Conservation (phyloP, 1,284 basidiomycete species). For the Exsudoporus floridanus region DNA sequence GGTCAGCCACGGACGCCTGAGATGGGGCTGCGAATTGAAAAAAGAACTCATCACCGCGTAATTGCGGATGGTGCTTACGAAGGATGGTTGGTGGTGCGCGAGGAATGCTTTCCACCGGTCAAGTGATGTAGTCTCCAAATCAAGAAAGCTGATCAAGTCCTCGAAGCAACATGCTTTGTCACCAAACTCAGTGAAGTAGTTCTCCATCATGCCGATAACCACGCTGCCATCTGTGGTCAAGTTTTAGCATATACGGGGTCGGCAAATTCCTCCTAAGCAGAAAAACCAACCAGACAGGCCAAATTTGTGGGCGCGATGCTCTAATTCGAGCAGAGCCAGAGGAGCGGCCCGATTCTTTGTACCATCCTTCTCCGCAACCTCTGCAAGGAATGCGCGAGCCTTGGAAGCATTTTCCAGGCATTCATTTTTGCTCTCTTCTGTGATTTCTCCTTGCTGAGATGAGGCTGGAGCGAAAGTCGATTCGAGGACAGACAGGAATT, state of each 20-base stretch:
- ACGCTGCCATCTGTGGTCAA: conserved; percentile 41
- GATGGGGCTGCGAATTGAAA: conserved; percentile 13
- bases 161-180: conserved; percentile 85
- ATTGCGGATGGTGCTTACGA: conserved; percentile 42
- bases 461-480: conserved; percentile 53
- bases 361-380: conserved; percentile 61
- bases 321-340: conserved; percentile 71
- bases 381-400: conserved; percentile 53
- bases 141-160: conserved; percentile 70
- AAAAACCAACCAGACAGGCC: conserved; percentile 49
- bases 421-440: conserved; percentile 35
- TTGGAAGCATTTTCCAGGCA: conserved; percentile 42
- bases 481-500: conserved; percentile 72
- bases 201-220: conserved; percentile 50
- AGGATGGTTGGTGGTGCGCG: conserved; percentile 44
- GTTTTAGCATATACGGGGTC: conserved; percentile 9
- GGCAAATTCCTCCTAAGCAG: neutral
- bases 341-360: conserved; percentile 67
- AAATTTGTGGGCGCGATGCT: conserved; percentile 52
- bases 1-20: conserved; percentile 48
- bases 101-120: conserved; percentile 58
- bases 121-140: conserved; percentile 47
- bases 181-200: conserved; percentile 73
- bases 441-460: conserved; percentile 23
- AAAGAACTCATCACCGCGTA: conserved; percentile 10